Conservation (phyloP, 2,329 filamentous ascomycete species). For the Neofusicoccum umdonicola region DNA sequence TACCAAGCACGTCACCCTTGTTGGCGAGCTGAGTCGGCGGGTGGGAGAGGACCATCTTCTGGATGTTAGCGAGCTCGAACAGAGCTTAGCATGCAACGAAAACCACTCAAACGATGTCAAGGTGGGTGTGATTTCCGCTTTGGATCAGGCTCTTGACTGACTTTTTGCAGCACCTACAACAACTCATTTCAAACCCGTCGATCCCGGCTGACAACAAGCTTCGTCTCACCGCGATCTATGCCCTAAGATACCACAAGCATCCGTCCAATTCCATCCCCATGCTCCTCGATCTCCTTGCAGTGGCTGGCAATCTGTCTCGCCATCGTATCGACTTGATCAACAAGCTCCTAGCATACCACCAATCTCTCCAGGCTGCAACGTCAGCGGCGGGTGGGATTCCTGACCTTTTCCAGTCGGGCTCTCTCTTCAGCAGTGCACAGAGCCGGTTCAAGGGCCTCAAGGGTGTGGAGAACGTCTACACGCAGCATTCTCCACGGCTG, state of each 20-base stretch:
- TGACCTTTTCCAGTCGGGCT: constrained; percentile 83
- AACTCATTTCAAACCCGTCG: constrained; percentile 74
- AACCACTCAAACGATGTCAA: constrained; percentile 91
- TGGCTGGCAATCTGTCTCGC: constrained; percentile 76
- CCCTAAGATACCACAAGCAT: constrained; percentile 84
- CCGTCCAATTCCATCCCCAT: constrained; percentile 80
- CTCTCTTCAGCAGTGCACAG: constrained; percentile 85
- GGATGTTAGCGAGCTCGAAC: constrained; percentile 96
- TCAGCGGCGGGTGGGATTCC: constrained; percentile 73
- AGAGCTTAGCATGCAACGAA: constrained; percentile 94
- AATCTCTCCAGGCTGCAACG: constrained; percentile 68
- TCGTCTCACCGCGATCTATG: constrained; percentile 88
- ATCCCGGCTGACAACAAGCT: constrained; percentile 83
- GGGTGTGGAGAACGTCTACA: constrained; percentile 98
- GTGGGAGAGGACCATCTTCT: constrained; percentile 83
- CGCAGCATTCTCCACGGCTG: constrained; percentile 87
- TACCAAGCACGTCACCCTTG: constrained; percentile 95
- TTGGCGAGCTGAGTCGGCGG: constrained; percentile 85
- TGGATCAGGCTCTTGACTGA: not conserved
- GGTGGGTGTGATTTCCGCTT: constrained; percentile 44
- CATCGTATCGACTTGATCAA: constrained; percentile 76
- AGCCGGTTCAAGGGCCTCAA: constrained; percentile 92
- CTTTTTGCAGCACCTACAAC: constrained; percentile 58
- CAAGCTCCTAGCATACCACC: constrained; percentile 80
- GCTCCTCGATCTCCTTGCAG: constrained; percentile 79